Percentiles rank a stretch among this genome's conserved stretches.
These are phyloP conservation scores for Populus simonii DNA, from an alignment of 345 rosid species.

Conservation along the genomic window DNA sequence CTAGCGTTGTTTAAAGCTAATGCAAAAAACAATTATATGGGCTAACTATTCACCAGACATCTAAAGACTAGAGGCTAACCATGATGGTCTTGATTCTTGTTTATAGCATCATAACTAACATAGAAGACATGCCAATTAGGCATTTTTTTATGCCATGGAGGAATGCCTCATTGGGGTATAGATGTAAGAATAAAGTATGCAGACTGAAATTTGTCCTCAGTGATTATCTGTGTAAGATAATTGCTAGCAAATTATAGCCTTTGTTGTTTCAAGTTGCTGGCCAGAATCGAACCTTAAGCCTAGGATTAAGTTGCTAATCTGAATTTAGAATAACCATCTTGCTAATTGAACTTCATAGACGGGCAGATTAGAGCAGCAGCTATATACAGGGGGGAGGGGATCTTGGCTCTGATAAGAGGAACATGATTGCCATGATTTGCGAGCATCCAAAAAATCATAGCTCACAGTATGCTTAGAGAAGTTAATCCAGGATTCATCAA, in stretches of 20 bases:
- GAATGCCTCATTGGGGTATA: background rate
- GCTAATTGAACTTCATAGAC: background rate
- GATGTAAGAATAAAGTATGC: too few species aligned
- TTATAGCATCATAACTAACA: background rate
- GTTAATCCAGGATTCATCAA: background rate
- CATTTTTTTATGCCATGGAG: background rate
- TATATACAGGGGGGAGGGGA: too few species aligned
- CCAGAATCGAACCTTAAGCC: background rate
- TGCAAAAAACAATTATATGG: too few species aligned
- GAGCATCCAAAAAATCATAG: background rate
- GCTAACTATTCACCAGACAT: background rate
- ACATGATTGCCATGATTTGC: background rate
- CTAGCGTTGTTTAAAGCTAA: too few species aligned
- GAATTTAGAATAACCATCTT: background rate
- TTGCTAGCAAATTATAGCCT: background rate
- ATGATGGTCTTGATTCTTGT: background rate
- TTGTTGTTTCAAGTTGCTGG: background rate
- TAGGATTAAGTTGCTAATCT: background rate
- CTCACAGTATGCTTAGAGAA: background rate
- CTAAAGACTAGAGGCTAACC: background rate
- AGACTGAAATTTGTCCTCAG: too few species aligned
- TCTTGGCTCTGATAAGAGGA: background rate
- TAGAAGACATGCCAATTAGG: background rate
- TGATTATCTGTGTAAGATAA: too few species aligned
- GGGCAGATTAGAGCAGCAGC: background rate